phyloP scores from a whole-genome alignment of 2,329 filamentous ascomycete species.

The Penicillium sp. region DNA sequence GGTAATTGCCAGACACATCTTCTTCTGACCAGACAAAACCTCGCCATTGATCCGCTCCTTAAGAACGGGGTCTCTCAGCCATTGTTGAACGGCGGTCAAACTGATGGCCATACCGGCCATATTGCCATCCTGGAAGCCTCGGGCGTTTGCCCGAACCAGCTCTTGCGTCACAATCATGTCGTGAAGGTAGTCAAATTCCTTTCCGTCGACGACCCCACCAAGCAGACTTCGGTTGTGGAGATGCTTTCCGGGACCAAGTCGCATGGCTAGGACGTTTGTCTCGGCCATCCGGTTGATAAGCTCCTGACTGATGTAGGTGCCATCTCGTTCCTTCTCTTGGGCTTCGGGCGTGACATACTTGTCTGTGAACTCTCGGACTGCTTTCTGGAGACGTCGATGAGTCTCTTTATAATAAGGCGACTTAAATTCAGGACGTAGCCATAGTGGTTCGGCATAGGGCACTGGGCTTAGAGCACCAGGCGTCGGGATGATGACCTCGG shows the following conservation, averaged over 20 bases:
- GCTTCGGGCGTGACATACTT: slow-evolving; percentile 72
- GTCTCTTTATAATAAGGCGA: slow-evolving; percentile 78
- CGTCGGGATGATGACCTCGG: slow-evolving; percentile 69
- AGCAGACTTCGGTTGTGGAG: slow-evolving; percentile 70
- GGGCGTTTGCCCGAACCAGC: slow-evolving; percentile 66
- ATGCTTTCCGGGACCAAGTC: slow-evolving; percentile 79
- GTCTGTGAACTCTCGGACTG: slow-evolving; percentile 73
- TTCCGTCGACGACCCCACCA: slow-evolving; percentile 69
- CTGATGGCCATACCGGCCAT: slow-evolving; percentile 85
- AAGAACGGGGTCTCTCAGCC: slow-evolving; percentile 66
- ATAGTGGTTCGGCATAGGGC: slow-evolving; percentile 82
- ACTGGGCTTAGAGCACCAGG: slow-evolving; percentile 73
- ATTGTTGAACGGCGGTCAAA: slow-evolving; percentile 77
- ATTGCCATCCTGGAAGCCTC: slow-evolving; percentile 84
- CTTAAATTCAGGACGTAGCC: slow-evolving; percentile 76
- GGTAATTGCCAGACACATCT: slow-evolving; percentile 84
- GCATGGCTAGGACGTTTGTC: slow-evolving; percentile 75
- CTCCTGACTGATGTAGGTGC: slow-evolving; percentile 67
- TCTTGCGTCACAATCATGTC: slow-evolving; percentile 78
- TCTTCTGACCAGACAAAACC: slow-evolving; percentile 78
- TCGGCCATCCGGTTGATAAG: slow-evolving; percentile 78
- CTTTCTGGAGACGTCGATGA: slow-evolving; percentile 68
- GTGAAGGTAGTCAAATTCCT: slow-evolving; percentile 87
- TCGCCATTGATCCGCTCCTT: slow-evolving; percentile 69
- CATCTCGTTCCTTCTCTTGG: slow-evolving; percentile 71